Percentiles rank a stretch among this genome's conserved stretches.
Conservation (phyloP, 2,329 filamentous ascomycete genomes). For the Diaporthe nobilis region DNA sequence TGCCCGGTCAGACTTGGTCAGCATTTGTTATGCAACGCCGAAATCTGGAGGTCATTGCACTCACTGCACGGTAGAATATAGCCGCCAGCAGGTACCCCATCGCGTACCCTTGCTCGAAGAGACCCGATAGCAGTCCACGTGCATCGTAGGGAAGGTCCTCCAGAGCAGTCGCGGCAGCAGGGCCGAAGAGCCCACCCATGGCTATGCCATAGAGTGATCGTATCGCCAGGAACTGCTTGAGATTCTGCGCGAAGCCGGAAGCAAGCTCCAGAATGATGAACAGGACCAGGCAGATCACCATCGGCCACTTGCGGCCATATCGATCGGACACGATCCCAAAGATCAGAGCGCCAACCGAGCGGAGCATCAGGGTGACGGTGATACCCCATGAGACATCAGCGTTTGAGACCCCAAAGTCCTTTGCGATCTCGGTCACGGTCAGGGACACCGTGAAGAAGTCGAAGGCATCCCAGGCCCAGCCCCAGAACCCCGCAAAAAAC, state of each 20-base stretch:
- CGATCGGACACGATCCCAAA: conserved; percentile 48
- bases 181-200: conserved; percentile 86
- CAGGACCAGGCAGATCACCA: conserved; percentile 29
- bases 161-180: conserved; percentile 82
- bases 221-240: conserved; percentile 80
- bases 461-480: conserved; percentile 57
- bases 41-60: accelerated
- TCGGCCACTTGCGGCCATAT: conserved; percentile 47
- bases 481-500: conserved; percentile 23
- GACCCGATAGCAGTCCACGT: conserved; percentile 80
- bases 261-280: conserved; percentile 31
- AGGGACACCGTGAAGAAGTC: conserved; percentile 61
- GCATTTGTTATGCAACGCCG: background rate
- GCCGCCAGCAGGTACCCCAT: conserved; percentile 74
- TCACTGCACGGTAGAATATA: conserved; percentile 68
- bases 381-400: conserved; percentile 58
- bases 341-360: conserved; percentile 49
- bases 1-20: background rate
- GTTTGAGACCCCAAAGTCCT: conserved; percentile 53
- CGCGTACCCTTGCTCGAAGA: conserved; percentile 80
- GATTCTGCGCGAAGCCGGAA: conserved; percentile 76
- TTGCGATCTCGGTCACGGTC: conserved; percentile 55
- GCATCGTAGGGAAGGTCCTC: conserved; percentile 79
- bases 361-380: conserved; percentile 55
- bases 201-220: conserved; percentile 82